Evolutionary conservation across 306 rosid genomes (phyloP), one percentile per base, ranked within the genome.

Genomic region (Quercus robur): DNA sequence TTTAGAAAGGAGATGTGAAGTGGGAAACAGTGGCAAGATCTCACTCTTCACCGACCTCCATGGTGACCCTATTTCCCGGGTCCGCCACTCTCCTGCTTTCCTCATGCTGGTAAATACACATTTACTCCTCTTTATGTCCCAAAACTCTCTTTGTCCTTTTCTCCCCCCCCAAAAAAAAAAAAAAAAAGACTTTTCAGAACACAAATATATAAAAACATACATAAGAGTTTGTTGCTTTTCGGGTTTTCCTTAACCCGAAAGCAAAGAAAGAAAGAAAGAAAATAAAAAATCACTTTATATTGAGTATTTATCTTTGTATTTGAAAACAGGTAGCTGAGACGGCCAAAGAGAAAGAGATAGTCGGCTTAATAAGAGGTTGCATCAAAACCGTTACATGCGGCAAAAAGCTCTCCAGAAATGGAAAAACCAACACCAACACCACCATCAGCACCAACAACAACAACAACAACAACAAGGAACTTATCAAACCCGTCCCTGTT

Each of bases 11-110:
- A 79, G 83, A n/a, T 95, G 99, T 12, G 98, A 91, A 26, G 96
- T 91, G 55, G 97, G 99, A 14, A 86, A 97, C 73, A 88, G 88
- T 59, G 95, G 92, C 62, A 89, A 91, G 73, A 83, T 89, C 69
- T 87, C 92, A 25, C 87, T 95, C 69, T 93, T 90, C 81, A 95
- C 98, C 30, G 96, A 95, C 90, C 88, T 91, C 78, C 84, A 86
- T 21, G 94, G 99, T 56, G 99, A 95, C 85, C 99, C 99, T 10
- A 91, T 95, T 81, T 95, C 96, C 91, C 81, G 99, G 84, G 97
- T 95, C 86, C 99, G 99, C 67, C 84, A 95, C 86, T 93, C 99
- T 9, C 99, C 99, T 56, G 89, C 97, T 56, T 95, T 83, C 66
- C 92, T 80, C 82, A 93, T 95, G 99, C 94, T 95, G 94, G 99